A percentile compares a stretch with the other conserved stretches of the same genome.
Evolutionary conservation across 2,329 filamentous ascomycete genomes (phyloP).

Genomic region (Cordyceps cateniannulata): DNA sequence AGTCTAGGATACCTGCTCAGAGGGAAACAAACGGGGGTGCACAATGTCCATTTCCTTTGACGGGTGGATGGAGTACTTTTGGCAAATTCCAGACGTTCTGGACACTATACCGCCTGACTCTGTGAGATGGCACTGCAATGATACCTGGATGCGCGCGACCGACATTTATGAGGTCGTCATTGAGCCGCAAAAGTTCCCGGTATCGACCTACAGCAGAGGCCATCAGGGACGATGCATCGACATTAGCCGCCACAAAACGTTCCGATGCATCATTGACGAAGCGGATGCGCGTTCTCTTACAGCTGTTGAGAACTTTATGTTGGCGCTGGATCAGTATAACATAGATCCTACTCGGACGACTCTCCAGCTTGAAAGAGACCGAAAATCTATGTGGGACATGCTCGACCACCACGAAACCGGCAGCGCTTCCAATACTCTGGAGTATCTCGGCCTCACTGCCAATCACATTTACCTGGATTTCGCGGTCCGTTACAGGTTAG

Average conservation of each 20-base stretch:
- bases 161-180: constrained; percentile 34
- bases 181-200: constrained; percentile 26
- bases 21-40: constrained; percentile 22
- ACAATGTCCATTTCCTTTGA: constrained; percentile 40
- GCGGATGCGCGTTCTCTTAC: constrained; percentile 20
- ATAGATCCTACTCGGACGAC: background rate
- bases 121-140: constrained; percentile 32
- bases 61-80: constrained; percentile 41
- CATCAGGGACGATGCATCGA: constrained; percentile 35
- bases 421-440: constrained; percentile 20
- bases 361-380: constrained; percentile 21
- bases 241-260: constrained; percentile 51
- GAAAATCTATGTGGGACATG: constrained; percentile 24
- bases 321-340: constrained; percentile 50
- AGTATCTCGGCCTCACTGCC: constrained; percentile 21
- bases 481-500: constrained; percentile 78
- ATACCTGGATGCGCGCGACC: constrained; percentile 44
- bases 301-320: constrained; percentile 36
- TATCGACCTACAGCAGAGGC: constrained; percentile 33
- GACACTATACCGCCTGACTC: constrained; percentile 27
- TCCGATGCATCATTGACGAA: constrained; percentile 38
- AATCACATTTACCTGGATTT: constrained; percentile 49
- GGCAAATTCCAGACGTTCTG: constrained; percentile 26
- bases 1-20: constrained; percentile 27
- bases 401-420: constrained; percentile 21